Base-by-base conservation (phyloP, 352 stramenopile species). In the Thalassiosira oceanica region DNA sequence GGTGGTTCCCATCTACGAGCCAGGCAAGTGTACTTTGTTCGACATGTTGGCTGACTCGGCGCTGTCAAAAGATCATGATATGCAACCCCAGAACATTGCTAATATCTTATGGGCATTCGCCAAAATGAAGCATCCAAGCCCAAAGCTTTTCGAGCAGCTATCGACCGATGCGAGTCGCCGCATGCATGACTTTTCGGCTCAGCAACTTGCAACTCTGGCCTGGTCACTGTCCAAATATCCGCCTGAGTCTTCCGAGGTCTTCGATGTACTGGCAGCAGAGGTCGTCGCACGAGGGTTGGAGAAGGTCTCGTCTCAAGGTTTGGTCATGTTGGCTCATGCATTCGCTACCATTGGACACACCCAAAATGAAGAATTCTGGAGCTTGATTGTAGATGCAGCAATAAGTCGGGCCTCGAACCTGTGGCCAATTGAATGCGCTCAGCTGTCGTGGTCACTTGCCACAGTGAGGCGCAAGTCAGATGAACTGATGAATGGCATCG, bases 401-500 rank as follows among this genome's bases (percentile, higher is more conserved):
- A 48, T 21, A 2, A 23, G 48, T 2, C 52, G 57, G 13, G 35
- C 6, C 16, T 42, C 49, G 10, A 6, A 69, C 35, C 63, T 82
- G 42, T 42, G 28, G 2, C 20, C 27, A 2, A 43, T 73, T 23
- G 60, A 78, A 60, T 74, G 52, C 20, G 50, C 43, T 10, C 56
- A 69, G 48, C 51, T 78, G 18, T 45, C 67, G 16, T 78, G 73
- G 67, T 71, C 66, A 1, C 75, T 72, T 55, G 73, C 73, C 2
- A 79, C 45, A 3, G 15, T 76, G 18, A 51, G 39, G n/a, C 44
- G 44, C 28, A 27, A 37, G 18, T 52, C 65, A 7, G 61, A 77
- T 27, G 50, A 52, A n/a, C 57, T 78, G 13, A 69, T 77, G 45
- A n/a, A 28, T 28, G 26, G 15, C 5, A 66, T 83, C 48, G 49